Evolutionary conservation across 2,329 filamentous ascomycete genomes (phyloP).

Genomic region (Gliomastix tumulicola): DNA sequence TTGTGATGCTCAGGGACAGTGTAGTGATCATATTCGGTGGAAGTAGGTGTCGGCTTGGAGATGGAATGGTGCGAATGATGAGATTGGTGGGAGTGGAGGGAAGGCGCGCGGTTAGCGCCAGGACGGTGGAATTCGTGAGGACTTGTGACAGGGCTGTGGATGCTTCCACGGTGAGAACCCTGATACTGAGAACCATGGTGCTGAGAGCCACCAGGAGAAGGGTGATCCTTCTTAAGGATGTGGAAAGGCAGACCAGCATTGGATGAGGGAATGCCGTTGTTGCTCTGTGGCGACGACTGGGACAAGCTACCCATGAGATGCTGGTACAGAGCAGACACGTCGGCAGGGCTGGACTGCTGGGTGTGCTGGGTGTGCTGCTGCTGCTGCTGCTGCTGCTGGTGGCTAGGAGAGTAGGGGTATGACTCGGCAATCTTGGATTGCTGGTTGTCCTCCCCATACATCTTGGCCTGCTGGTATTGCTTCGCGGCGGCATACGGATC

Average conservation of each 20-base stretch:
- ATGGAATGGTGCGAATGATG: conserved; percentile 13
- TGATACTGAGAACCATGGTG: conserved; percentile 13
- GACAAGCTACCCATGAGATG: conserved; percentile 27
- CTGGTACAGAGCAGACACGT: conserved; percentile 27
- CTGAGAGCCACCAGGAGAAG: conserved; percentile 26
- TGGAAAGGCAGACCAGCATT: conserved; percentile 30
- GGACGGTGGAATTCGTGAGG: conserved; percentile 34
- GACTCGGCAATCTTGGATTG: conserved; percentile 13
- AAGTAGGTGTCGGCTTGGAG: conserved; percentile 17
- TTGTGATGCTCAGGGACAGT: conserved; percentile 46
- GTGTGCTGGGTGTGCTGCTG: conserved; percentile 4
- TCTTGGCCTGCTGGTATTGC: conserved; percentile 16
- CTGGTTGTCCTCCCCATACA: conserved; percentile 14
- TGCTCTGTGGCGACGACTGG: conserved; percentile 32
- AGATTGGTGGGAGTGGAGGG: conserved; percentile 16
- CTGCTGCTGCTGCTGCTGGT: conserved; percentile 6
- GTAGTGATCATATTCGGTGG: conserved; percentile 19
- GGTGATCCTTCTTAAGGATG: conserved; percentile 42
- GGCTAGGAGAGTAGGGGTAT: conserved; percentile 4
- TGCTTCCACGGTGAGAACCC: conserved; percentile 18
- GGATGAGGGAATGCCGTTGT: conserved; percentile 15
- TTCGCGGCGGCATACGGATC: conserved; percentile 8
- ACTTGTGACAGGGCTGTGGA: conserved; percentile 34
- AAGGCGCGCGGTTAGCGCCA: conserved; percentile 25
- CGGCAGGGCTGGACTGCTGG: conserved; percentile 21